Evolutionary conservation across 768 basidiomycete species (phyloP), one percentile per base, ranked within the genome.

Genomic region (Leccinum pellstonianum): DNA sequence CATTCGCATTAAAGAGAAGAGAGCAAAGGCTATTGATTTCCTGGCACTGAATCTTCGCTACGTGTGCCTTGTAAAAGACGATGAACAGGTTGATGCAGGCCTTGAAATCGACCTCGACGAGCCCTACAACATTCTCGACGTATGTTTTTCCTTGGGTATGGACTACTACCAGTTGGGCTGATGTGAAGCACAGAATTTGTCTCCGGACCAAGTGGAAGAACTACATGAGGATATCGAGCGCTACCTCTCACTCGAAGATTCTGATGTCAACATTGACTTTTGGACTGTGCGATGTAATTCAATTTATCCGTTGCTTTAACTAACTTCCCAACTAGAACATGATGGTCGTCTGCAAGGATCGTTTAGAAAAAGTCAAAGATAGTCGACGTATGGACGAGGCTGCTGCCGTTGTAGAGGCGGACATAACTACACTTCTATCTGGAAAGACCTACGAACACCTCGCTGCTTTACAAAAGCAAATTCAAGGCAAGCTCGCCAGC

Each of bases 21-120:
- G 97, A 55, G 97, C 97, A 2, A 98, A 98, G 71, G 97, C 97
- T n/a, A 88, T 99, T 65, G 97, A 99, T 72, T 98, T 96, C 75
- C 76, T 99, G 62, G 93, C 95, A 50, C 84, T 99, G 68, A 99
- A 99, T 72, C 82, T 99, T 61, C 88, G 93, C 62, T 98, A 98
- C 75, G 91, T 93, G 31, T 87, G 89, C 68, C 86, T 85, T 21
- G 79, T 83, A 27, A 83, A 87, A 33, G 83, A 86, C n/a, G 87
- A 90, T 3, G 86, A 85, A 8, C 82, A 86, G 60, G 95, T 95
- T 23, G 93, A 93, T 59, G 85, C 89, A 49, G 95, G 93, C 27
- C 81, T 99, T 54, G 97, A 99, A 75, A 97, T 98, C 68, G 97
- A 99, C 72, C 82, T 98, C 49, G 97, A 99, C 64, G 97, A 99